Evolutionary conservation across 2,329 filamentous ascomycete genomes (phyloP), one percentile per base, ranked within the genome.

Genomic region (Calcarisporium arbuscula): DNA sequence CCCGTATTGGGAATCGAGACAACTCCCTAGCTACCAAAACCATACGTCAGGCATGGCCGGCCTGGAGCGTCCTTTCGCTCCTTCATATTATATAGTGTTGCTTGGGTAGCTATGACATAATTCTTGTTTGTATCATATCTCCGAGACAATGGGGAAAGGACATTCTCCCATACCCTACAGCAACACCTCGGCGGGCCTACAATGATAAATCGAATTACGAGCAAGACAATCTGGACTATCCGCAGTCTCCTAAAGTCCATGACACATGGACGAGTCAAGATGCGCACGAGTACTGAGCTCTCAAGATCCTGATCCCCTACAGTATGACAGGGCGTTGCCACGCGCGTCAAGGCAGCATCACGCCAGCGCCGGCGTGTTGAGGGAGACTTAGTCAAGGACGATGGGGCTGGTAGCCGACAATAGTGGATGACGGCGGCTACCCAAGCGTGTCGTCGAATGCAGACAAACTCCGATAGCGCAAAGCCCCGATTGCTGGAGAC

Each of bases 11-110:
- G 8, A 98, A 98, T 56, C 82, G 80, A 64, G 86, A 94, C 64
- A 95, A 95, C 56, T 95, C 88, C 2, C n/a, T n/a, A 96, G 92
- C 65, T 98, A 94, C 57, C 92, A 96, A 60, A 98, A 98, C 59
- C n/a, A n/a, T n/a, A n/a, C n/a, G n/a, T n/a, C 95, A 57, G 80
- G 82, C 6, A 66, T 96, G 27, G 80, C 89, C 2, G 82, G 89
- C 5, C 67, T 96, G n/a, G n/a, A n/a, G 71, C 74, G 14, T 74
- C 81, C 5, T 65, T 96, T n/a, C n/a, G n/a, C n/a, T n/a, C n/a
- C n/a, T n/a, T n/a, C n/a, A n/a, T n/a, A n/a, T n/a, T n/a, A n/a
- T n/a, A n/a, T n/a, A n/a, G n/a, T n/a, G n/a, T n/a, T n/a, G n/a
- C n/a, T n/a, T n/a, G n/a, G n/a, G n/a, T n/a, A n/a, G n/a, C n/a